Base-by-base conservation (phyloP, 2,329 filamentous ascomycete species). In the Hirsutella rhossiliensis region DNA sequence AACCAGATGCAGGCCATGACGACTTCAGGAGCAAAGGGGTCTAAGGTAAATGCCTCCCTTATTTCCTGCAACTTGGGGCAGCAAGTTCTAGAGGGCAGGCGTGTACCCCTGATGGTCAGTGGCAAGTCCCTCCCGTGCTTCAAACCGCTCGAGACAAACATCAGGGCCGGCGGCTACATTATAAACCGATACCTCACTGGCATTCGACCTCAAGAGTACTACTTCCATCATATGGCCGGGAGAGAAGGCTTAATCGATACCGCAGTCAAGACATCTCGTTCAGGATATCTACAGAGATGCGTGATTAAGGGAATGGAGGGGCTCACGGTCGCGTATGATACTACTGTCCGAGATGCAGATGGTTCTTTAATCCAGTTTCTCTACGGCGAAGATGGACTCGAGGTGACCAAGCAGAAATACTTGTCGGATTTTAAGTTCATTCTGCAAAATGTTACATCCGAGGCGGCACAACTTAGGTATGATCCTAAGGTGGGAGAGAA, bases 1-100 rank as follows among this genome's bases (percentile, higher is more conserved):
- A 98, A 98, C 58, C 90, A 97, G 65, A 98, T 98, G 90, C 92
- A 98, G 71, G 80, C 86, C 51, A 98, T 98, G 92, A 98, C 92
- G 19, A 84, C 83, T 13, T 96, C 92, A 45, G 92, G 92, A 62
- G 92, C 92, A 42, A 98, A 98, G 68, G 92, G 92, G 60, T 84
- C 79, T 43, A 72, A 78, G 55, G 92, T 98, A 64, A 98, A 98
- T 60, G 92, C 92, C 42, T 96, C 94, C 56, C 78, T 96, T 47
- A 98, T 98, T 62, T 97, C 90, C 23, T 97, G 90, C 64, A 96
- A 98, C 58, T 75, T 98, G 36, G 92, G 92, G 42, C 92, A 98
- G 60, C 92, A 98, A 61, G 87, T 95, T 67, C 66, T 98, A 54
- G 92, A 98, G 73, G 89, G 92, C 58, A 80, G 90, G 46, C 79